Base-by-base conservation (phyloP, 345 rosid genomes). In the Ceriops decandra region DNA sequence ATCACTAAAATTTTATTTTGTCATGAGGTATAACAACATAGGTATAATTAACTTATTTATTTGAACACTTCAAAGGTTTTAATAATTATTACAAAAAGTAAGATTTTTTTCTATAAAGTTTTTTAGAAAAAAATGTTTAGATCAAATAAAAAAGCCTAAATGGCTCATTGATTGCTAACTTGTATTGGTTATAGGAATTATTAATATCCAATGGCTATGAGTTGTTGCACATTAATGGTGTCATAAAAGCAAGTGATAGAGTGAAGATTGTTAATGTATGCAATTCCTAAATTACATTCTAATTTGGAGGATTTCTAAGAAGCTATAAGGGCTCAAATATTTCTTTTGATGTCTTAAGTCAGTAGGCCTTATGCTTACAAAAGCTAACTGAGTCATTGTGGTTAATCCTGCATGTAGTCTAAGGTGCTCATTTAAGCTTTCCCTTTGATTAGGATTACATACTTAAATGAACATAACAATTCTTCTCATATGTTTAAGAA, bases 391-490 rank as follows among this genome's bases (percentile, higher is more conserved):
- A 46, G 99, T 95, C 51, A 93, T 93, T 79, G 98, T 88, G 68
- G 96, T 90, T 52, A 97, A 93, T 81, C 97, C 98, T 75, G 98
- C 97, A 62, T 93, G 98, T 97, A 93, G 90, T 64, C 98, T 96
- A 31, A 93, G 98, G 97, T 92, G 67, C 60, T 56, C 61, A 38
- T 16, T 38, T 61, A 52, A 21, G 28, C 31, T 63, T 74, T 68
- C 65, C 21, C 52, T 52, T 59, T 22, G 58, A 17, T 46, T 51
- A 19, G 52, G 5, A 68, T 57, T 65, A 46, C 59, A 21, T 57
- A 53, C 52, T 5, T 67, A 61, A 35, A 22, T 52, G 24, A 35
- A 21, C 9, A 5, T 0, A 5, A 24, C 26, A 9, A 19, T 52
- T 52, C 20, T 33, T 33, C 7, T 6, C 38, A 33, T 33, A 33